phyloP scores from a whole-genome alignment of 352 stramenopile genomes.

The Plasmopara halstedii region DNA sequence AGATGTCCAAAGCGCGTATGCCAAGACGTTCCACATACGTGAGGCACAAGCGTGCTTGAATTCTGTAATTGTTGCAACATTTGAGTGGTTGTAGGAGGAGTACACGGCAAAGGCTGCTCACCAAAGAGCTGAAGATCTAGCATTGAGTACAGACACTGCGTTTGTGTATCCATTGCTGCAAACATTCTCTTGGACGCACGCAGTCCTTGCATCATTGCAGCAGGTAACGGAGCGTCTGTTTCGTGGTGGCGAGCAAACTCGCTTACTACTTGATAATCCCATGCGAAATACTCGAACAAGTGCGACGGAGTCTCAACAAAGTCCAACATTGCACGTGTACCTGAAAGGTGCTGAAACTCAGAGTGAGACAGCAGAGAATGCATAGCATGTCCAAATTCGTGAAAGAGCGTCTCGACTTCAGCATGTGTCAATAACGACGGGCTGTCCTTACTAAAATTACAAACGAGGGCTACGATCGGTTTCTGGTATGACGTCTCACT shows the following conservation, averaged over 20 bases:
- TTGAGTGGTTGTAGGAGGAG: slow-evolving; percentile 41
- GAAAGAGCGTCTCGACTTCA: slow-evolving; percentile 96
- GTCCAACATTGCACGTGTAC: slow-evolving; percentile 90
- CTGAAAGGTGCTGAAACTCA: slow-evolving; percentile 96
- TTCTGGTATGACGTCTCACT: slow-evolving; percentile 79
- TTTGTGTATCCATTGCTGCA: slow-evolving; percentile 83
- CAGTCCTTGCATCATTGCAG: slow-evolving; percentile 66
- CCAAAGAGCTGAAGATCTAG: slow-evolving; percentile 71
- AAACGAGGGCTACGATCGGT: slow-evolving; percentile 92
- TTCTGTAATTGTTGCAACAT: slow-evolving; percentile 64
- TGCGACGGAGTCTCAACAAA: slow-evolving; percentile 96
- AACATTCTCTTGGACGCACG: slow-evolving; percentile 84
- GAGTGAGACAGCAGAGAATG: slow-evolving; percentile 95
- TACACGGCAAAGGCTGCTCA: slow-evolving; percentile 35
- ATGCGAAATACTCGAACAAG: slow-evolving; percentile 96
- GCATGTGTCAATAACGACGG: slow-evolving; percentile 82
- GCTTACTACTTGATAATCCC: slow-evolving; percentile 82
- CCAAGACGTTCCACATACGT: slow-evolving; percentile 74
- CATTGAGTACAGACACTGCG: slow-evolving; percentile 77
- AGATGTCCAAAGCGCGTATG: slow-evolving; percentile 86
- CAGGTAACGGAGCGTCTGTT: slow-evolving; percentile 72
- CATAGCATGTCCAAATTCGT: slow-evolving; percentile 97
- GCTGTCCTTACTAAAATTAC: slow-evolving; percentile 79
- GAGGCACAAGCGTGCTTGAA: slow-evolving; percentile 58
- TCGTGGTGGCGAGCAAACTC: slow-evolving; percentile 81